These are phyloP conservation scores for Prunella vulgaris DNA, from an alignment of 257 asterid genomes.

Conservation along the genomic window DNA sequence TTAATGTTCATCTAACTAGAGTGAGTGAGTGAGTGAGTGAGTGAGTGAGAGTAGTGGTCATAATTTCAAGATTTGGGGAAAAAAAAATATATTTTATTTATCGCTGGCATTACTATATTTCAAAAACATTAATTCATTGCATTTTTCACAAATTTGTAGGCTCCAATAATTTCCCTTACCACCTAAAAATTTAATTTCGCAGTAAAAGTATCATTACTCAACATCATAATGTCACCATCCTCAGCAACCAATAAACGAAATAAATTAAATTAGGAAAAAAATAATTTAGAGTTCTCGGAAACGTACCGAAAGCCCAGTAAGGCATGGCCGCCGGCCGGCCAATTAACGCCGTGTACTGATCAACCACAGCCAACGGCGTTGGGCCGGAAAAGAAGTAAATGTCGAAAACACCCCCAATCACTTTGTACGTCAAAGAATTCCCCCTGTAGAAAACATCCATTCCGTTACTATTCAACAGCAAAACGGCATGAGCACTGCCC, in stretches of 20 bases:
- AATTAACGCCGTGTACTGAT: slow-evolving; percentile 71
- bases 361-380: slow-evolving; percentile 76
- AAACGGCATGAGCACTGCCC: slow-evolving; percentile 66
- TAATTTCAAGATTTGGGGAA: not conserved
- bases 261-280: not conserved
- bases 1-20: not conserved
- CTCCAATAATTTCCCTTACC: not conserved
- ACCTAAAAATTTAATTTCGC: not conserved
- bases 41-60: not conserved
- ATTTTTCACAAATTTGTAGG: no score
- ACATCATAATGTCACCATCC: not conserved
- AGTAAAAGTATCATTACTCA: not conserved
- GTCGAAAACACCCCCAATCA: slow-evolving; percentile 94
- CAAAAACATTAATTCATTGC: not conserved
- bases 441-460: slow-evolving; percentile 93
- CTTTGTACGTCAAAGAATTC: slow-evolving; percentile 72
- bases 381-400: slow-evolving; percentile 91
- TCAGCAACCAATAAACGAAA: not conserved
- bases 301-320: slow-evolving; percentile 90
- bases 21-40: not conserved
- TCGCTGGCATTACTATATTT: not conserved
- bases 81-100: not conserved
- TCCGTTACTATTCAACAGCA: slow-evolving; percentile 87
- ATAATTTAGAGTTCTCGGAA: not conserved
- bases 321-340: slow-evolving; percentile 99